Base-by-base conservation (phyloP, 257 asterid species). In the Solanum tacnaense region DNA sequence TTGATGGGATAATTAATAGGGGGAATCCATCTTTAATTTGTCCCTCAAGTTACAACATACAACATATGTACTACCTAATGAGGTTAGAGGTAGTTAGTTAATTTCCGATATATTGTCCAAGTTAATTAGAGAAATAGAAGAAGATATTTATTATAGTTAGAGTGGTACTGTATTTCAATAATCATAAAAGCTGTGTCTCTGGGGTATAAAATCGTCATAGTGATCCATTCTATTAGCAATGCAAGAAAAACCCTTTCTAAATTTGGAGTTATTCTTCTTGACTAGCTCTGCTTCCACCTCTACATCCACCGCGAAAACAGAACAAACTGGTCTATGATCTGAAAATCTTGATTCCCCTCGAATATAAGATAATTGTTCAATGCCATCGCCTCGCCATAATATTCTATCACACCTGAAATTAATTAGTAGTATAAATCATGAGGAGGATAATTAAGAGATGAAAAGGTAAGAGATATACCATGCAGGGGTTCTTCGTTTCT, bases 271-370 rank as follows among this genome's bases (percentile, higher is more conserved):
- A 68, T 88, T 91, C 60, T 85, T 91, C 89, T 88, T 92, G 74
- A 81, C 4, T 20, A 52, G 20, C 44, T 82, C 29, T 1, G 39
- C 68, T 6, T 41, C 92, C 89, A 41, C 86, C 90, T 94, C 96
- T 84, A 94, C 96, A 88, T 94, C 92, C 46, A 94, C 93, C 0
- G 94, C 91, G 41, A 96, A 96, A 3, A 94, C 92, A 3, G 94
- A 96, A 35, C 96, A 96, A 32, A 96, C 99, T 0, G 99, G 98
- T 25, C 99, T 91, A 35, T 96, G 99, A 87, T 96, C 98, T 0
- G 99, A 96, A 71, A 96, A 94, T 89, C 99, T 92, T 9, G 98
- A 96, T 78, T 96, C 99, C 27, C 98, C 99, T 1, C 99, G 92
- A 25, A 92, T 84, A 87, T 96, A 96, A 0, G 96, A 95, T 31